These are phyloP conservation scores for Penicillium manginii DNA, from an alignment of 495 filamentous ascomycete species.

Conservation along the genomic window DNA sequence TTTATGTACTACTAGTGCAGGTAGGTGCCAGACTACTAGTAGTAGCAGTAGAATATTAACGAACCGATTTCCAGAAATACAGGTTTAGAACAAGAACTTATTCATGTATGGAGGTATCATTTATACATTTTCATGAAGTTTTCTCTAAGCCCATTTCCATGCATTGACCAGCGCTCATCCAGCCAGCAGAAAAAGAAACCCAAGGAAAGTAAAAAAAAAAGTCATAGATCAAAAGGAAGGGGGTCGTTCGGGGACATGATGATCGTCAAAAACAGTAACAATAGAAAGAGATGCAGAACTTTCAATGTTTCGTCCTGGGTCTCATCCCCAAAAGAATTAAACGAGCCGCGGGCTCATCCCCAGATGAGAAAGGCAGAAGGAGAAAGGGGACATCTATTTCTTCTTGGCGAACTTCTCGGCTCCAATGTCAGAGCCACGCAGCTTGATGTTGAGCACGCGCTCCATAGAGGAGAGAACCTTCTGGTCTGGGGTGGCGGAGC, in stretches of 20 bases:
- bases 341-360: slow-evolving; percentile 28
- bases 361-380: slow-evolving; percentile 29
- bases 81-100: no score
- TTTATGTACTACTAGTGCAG: no score
- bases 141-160: slow-evolving; percentile 35
- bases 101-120: slow-evolving; percentile 25
- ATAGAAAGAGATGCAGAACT: slow-evolving; percentile 21
- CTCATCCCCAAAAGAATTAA: slow-evolving; percentile 30
- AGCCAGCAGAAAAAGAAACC: slow-evolving; percentile 39
- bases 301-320: slow-evolving; percentile 21
- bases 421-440: slow-evolving; percentile 78
- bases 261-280: slow-evolving; percentile 28
- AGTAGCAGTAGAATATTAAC: background rate
- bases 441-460: slow-evolving; percentile 81
- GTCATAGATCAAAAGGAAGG: slow-evolving; percentile 4
- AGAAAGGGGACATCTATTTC: slow-evolving; percentile 47
- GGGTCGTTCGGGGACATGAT: slow-evolving; percentile 22
- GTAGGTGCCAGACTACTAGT: no score
- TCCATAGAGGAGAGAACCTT: slow-evolving; percentile 82
- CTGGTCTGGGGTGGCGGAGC: slow-evolving; percentile 79
- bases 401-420: slow-evolving; percentile 75
- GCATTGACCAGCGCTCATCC: slow-evolving; percentile 44
- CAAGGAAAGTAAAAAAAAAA: slow-evolving; percentile 18
- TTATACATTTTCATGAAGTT: slow-evolving; percentile 31
- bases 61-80: background rate